A percentile compares a stretch with the other conserved stretches of the same genome.
These are phyloP conservation scores for Pinus tabuliformis DNA, from an alignment of 75 land plant genomes.

Conservation along the genomic window DNA sequence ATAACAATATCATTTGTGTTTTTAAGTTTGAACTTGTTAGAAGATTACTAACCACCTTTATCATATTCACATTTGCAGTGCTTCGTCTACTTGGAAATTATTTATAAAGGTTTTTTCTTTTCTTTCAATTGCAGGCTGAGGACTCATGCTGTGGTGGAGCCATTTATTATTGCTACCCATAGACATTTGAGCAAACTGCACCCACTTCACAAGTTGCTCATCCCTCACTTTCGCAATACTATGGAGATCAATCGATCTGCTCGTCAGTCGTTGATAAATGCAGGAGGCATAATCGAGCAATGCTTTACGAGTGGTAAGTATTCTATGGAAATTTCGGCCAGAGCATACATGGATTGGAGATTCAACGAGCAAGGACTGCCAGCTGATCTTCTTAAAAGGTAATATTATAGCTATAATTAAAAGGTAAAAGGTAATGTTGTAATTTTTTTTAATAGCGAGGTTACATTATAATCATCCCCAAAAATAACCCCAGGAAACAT, in stretches of 20 bases:
- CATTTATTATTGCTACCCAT: conserved; percentile 66
- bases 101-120: background rate
- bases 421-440: too few relatives aligned
- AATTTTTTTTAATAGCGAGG: too few relatives aligned
- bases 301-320: conserved; percentile 34
- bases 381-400: conserved; percentile 63
- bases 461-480: too few relatives aligned
- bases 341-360: conserved; percentile 53
- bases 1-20: background rate
- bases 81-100: too few relatives aligned
- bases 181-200: conserved; percentile 70
- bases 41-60: too few relatives aligned
- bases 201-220: conserved; percentile 63
- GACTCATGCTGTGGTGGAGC: conserved; percentile 66
- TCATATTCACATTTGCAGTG: too few relatives aligned
- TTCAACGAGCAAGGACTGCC: conserved; percentile 63
- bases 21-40: too few relatives aligned
- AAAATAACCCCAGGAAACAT: too few relatives aligned
- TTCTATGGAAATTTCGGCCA: conserved; percentile 60
- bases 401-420: background rate
- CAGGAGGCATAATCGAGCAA: conserved; percentile 52
- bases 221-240: conserved; percentile 75
- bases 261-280: conserved; percentile 49
- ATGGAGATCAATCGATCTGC: conserved; percentile 73
- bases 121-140: conserved; percentile 27